phyloP scores from a whole-genome alignment of 139 green algal species.

The Chlorella sp. region DNA sequence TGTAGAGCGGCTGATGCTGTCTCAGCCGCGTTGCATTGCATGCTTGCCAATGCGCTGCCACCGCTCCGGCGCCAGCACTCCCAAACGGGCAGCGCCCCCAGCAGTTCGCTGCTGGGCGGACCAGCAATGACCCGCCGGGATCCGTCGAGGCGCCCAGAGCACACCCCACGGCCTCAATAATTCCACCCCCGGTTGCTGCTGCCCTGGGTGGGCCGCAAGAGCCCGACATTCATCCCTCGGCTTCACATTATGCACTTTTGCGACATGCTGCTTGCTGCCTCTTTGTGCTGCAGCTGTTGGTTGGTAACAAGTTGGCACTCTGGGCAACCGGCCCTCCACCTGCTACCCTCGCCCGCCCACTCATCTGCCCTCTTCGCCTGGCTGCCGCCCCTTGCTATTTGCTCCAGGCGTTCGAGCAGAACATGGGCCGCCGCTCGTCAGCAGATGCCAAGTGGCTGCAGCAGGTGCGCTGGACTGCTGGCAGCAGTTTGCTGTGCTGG shows the following conservation, averaged over 20 bases:
- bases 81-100: constrained; percentile 5
- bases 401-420: constrained; percentile 63
- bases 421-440: constrained; percentile 56
- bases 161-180: not conserved
- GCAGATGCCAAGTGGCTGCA: constrained; percentile 79
- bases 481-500: too few species aligned
- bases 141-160: constrained; percentile 27
- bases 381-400: not conserved
- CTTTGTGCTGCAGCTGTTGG: too few species aligned
- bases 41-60: not conserved
- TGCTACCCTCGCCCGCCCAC: not conserved
- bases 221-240: not conserved
- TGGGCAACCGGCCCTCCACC: too few species aligned
- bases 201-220: constrained; percentile 26
- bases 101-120: not conserved
- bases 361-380: not conserved
- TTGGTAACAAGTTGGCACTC: too few species aligned
- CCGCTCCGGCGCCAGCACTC: constrained; percentile 22
- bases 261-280: too few species aligned
- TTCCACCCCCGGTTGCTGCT: not conserved
- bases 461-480: constrained; percentile 62
- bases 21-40: too few species aligned
- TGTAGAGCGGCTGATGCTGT: too few species aligned
- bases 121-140: constrained; percentile 27
- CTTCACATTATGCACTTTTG: not conserved